Percentiles rank a stretch among this genome's conserved stretches.
Evolutionary conservation across 2,329 filamentous ascomycete species (phyloP).

Genomic region (Taxawa tesnikishii): DNA sequence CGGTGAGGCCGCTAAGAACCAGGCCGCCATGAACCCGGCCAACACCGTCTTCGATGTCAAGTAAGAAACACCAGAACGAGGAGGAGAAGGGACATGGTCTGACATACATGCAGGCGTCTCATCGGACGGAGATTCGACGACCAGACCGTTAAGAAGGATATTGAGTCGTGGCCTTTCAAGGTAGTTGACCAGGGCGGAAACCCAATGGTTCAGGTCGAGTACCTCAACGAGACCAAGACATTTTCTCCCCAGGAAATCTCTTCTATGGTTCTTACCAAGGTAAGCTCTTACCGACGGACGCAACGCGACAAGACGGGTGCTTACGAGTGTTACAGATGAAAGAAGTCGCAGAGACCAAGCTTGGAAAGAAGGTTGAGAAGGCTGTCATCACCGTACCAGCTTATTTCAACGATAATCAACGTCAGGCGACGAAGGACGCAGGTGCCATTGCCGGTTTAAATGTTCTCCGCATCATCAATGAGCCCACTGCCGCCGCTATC

Average conservation of each 20-base stretch:
- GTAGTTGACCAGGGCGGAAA: slow-evolving; percentile 79
- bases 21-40: slow-evolving; percentile 96
- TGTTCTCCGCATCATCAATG: slow-evolving; percentile 99
- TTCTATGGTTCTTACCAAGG: slow-evolving; percentile 97
- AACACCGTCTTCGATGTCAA: slow-evolving; percentile 99
- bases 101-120: slow-evolving; percentile 49
- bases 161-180: slow-evolving; percentile 99
- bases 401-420: slow-evolving; percentile 99
- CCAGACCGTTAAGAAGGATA: slow-evolving; percentile 95
- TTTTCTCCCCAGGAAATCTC: slow-evolving; percentile 99
- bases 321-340: slow-evolving; percentile 87
- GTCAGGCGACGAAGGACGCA: slow-evolving; percentile 98
- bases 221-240: slow-evolving; percentile 85
- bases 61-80: slow-evolving; percentile 1
- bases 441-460: slow-evolving; percentile 96
- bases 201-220: slow-evolving; percentile 90
- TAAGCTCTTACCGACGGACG: slow-evolving; percentile 33
- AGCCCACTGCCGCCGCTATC: slow-evolving; percentile 95
- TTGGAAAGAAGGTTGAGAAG: slow-evolving; percentile 98
- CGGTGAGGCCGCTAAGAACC: slow-evolving; percentile 99
- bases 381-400: slow-evolving; percentile 97
- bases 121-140: slow-evolving; percentile 95
- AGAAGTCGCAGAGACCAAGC: slow-evolving; percentile 96
- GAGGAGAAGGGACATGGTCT: background rate
- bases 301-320: no score